Evolutionary conservation across 331 rosid species (phyloP).

Genomic region (Telfairia occidentalis): DNA sequence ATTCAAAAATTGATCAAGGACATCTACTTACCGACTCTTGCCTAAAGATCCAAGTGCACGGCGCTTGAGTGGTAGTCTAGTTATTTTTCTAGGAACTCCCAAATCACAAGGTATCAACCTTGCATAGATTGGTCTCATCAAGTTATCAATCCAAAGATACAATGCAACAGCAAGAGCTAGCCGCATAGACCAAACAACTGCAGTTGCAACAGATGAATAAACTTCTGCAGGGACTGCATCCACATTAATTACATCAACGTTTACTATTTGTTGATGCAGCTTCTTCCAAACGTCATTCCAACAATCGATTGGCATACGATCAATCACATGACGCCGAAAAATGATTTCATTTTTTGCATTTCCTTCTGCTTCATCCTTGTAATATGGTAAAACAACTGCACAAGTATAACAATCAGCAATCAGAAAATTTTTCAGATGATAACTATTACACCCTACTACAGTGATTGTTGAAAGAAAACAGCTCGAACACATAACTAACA

Average conservation of each 20-base stretch:
- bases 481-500: not conserved
- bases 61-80: constrained; percentile 39
- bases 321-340: constrained; percentile 72
- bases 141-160: constrained; percentile 76
- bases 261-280: constrained; percentile 84
- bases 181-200: constrained; percentile 90
- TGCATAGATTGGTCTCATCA: constrained; percentile 80
- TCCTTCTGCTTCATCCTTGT: constrained; percentile 43
- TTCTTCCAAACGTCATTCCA: constrained; percentile 97
- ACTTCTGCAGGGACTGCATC: constrained; percentile 72
- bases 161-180: constrained; percentile 66
- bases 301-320: constrained; percentile 83
- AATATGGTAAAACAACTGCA: constrained; percentile 85
- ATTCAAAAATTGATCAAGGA: constrained; percentile 10
- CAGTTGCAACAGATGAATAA: constrained; percentile 75
- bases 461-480: not conserved
- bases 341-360: constrained; percentile 50
- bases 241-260: constrained; percentile 75
- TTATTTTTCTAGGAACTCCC: constrained; percentile 51
- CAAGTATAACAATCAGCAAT: constrained; percentile 14
- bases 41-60: constrained; percentile 86
- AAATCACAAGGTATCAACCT: constrained; percentile 85
- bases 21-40: constrained; percentile 64
- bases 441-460: not conserved
- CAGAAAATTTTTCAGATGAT: constrained; percentile 10